A percentile compares a stretch with the other conserved stretches of the same genome.
phyloP scores from a whole-genome alignment of 768 basidiomycete species.

The Lactifluus piperatus region DNA sequence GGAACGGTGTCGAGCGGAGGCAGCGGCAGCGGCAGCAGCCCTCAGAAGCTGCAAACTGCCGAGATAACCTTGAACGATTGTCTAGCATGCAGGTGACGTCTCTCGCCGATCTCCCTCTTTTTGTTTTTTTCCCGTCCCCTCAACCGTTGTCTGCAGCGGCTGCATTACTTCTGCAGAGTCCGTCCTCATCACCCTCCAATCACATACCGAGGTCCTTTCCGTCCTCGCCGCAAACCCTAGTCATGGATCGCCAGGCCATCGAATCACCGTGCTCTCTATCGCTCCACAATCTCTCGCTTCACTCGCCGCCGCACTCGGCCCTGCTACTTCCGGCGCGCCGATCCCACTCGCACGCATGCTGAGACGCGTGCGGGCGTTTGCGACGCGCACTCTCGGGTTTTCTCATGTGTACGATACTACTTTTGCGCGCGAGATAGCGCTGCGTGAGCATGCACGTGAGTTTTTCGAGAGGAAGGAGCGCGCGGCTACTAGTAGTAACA shows the following conservation, averaged over 20 bases:
- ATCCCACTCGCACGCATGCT: conserved; percentile 50
- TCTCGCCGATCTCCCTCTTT: background rate
- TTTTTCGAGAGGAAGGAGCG: conserved; percentile 52
- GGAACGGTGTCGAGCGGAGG: conserved; percentile 16
- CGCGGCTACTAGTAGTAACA: conserved; percentile 19
- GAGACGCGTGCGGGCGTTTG: conserved; percentile 64
- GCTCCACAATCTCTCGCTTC: conserved; percentile 84
- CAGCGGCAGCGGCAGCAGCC: conserved; percentile 17
- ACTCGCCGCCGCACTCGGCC: conserved; percentile 53
- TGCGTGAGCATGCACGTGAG: conserved; percentile 75
- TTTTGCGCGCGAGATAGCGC: conserved; percentile 80
- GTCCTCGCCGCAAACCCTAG: conserved; percentile 55
- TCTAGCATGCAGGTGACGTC: conserved; percentile 84
- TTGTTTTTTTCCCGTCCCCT: background rate
- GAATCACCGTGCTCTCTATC: conserved; percentile 71
- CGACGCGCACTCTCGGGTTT: conserved; percentile 58
- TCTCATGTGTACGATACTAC: conserved; percentile 89
- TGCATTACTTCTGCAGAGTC: conserved; percentile 99
- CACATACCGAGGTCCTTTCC: conserved; percentile 83
- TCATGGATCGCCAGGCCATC: conserved; percentile 33
- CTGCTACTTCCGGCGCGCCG: conserved; percentile 32
- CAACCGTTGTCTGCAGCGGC: conserved; percentile 44
- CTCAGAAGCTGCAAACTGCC: conserved; percentile 83
- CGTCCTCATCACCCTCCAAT: conserved; percentile 91
- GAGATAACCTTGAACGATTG: conserved; percentile 97